phyloP scores from a whole-genome alignment of 257 asterid genomes.

The Primulina tabacum region DNA sequence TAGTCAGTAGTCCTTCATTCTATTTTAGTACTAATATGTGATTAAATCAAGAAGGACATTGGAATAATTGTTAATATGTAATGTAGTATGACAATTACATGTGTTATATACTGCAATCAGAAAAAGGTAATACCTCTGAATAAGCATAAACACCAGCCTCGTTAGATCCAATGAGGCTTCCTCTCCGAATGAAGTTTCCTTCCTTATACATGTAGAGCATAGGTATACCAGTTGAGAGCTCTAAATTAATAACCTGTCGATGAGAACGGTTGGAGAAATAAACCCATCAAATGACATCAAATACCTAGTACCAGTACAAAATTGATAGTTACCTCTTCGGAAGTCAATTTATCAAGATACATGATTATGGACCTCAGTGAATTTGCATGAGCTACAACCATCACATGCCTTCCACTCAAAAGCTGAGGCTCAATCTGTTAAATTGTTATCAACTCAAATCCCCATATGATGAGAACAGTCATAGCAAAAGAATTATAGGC shows the following conservation, averaged over 20 bases:
- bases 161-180: constrained; percentile 69
- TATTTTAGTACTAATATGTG: too few relatives aligned
- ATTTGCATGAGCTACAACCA: constrained; percentile 96
- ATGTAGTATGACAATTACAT: neutral
- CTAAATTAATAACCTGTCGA: constrained; percentile 76
- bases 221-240: constrained; percentile 91
- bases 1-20: too few relatives aligned
- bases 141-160: constrained; percentile 88
- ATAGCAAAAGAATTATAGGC: neutral
- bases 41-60: too few relatives aligned
- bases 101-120: neutral
- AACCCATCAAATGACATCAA: neutral
- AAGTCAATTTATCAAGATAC: constrained; percentile 84
- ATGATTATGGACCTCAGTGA: constrained; percentile 86
- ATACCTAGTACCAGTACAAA: constrained; percentile 1
- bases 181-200: constrained; percentile 69
- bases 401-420: constrained; percentile 61
- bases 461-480: neutral
- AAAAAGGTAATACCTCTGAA: constrained; percentile 57
- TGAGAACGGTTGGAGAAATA: neutral
- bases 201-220: constrained; percentile 77
- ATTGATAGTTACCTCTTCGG: constrained; percentile 61
- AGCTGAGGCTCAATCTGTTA: constrained; percentile 85
- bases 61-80: neutral
- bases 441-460: constrained; percentile 10